Base-by-base conservation (phyloP, 140 eudicot genomes). In the Senecio squalidus region DNA sequence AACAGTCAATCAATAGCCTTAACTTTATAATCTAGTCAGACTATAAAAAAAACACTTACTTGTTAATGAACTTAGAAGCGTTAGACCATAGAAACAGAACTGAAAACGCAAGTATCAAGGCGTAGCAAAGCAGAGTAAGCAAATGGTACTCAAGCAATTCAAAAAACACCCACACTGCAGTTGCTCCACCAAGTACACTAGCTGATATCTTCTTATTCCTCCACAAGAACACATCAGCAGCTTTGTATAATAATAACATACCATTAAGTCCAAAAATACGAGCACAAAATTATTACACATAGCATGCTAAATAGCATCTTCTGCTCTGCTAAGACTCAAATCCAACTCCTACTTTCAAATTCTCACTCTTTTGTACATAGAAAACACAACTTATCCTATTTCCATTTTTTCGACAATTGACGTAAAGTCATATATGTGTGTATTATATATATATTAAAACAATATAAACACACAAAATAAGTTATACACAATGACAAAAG, bases 191-290 rank as follows among this genome's bases (percentile, higher is more conserved):
- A 23, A 91, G 94, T 33, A 86, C 94, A 33, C 80, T 67, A 2
- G 95, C 96, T 36, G 98, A 86, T 48, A 91, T 75, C 74, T 91
- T 91, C 81, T 91, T 91, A 86, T 91, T 84, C 79, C 96, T 86
- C 98, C 98, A 91, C 73, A 87, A 55, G 76, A 91, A 86, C n/a
- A 91, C 74, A 75, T 91, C 98, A 67, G 98, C 96, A 67, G 95
- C 98, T 90, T 71, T 70, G 74, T 28, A 52, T 2, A 62, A 50
- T 17, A 29, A 9, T 4, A 55, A 62, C 16, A 23, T 10, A 5
- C 10, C 57, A 59, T 29, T 62, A n/a, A 24, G 43, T 60, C 9
- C n/a, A 2, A 18, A 27, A 34, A 4, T 1, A 3, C 10, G 27
- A 27, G 16, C 9, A 10, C n/a, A n/a, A n/a, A n/a, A 0, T 58